Base-by-base conservation (phyloP, 2,329 filamentous ascomycete genomes). In the Cladosporium cucumerinum region DNA sequence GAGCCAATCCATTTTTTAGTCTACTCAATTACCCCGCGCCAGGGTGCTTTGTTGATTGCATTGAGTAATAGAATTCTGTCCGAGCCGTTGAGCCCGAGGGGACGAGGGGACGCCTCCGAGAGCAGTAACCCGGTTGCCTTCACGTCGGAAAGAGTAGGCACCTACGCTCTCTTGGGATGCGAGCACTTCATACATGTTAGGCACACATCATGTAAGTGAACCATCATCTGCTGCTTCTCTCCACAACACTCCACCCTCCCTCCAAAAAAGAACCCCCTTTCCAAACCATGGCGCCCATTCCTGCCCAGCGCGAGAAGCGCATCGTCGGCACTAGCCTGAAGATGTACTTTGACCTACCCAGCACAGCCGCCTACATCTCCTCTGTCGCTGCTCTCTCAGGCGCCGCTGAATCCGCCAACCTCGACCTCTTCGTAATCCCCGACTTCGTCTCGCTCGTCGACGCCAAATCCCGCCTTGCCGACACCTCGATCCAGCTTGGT, bases 361-460 rank as follows among this genome's bases (percentile, higher is more conserved):
- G 83, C 66, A 93, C 90, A 1, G 78, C 75, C 73, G 81, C 74
- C 57, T 82, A 83, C 72, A 73, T 81, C 64, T 74, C 78, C 59
- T 76, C 77, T 64, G 75, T 82, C 57, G 72, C 77, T 54, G 70
- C 77, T 16, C 76, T 82, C 61, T 77, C 82, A 54, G 72, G 81
- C 63, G 89, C 88, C 73, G 80, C 80, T 23, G 76, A 77, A 79
- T 86, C 73, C 69, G 77, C 83, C 32, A 79, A 84, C 59, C 77
- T 91, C 66, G 88, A 92, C 76, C 82, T 94, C 70, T 93, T 93
- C 77, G 79, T 94, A 70, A 87, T 93, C 69, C 91, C 91, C 1
- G 90, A 94, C 78, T 91, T 92, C 73, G 77, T 94, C 61, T 87
- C 89, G 14, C 80, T 94, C 48, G 73, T 82, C n/a, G 77, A 82